Base-by-base conservation (phyloP, 2,329 filamentous ascomycete species). In the Stenocarpella maydis region DNA sequence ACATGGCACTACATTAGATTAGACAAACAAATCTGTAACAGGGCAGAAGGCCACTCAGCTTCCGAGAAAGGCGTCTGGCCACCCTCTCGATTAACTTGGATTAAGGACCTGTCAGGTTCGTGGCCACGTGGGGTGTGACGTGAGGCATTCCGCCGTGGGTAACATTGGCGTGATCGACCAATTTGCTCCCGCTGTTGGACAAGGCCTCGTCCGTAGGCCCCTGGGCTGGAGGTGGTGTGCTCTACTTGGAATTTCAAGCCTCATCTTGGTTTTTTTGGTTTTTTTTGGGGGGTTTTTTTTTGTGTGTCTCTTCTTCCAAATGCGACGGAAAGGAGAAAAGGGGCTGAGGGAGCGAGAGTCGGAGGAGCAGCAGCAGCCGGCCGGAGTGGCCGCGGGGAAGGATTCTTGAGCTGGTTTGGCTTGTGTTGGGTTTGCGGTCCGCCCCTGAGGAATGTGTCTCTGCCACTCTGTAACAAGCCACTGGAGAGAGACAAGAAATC, bases 401-500 rank as follows among this genome's bases (percentile, higher is more conserved):
- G 58, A 43, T 37, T 63, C 49, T 10, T 37, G 8, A 37, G 41
- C 31, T 24, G 58, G 58, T 21, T 61, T 9, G 53, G 6, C 6
- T 37, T 37, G 34, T 10, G 34, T 12, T 37, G 34, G 6, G 34
- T 28, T 39, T 34, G 31, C 31, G 54, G 24, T 12, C 54, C 4
- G 4, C 34, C 41, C 58, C 15, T 63, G 52, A 63, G 58, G 58
- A 63, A 63, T 63, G 58, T 63, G 58, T 63, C 58, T 63, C 43
- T 49, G 58, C 28, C 58, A 63, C 58, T 63, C 58, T 63, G 58
- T 63, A 34, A 63, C 58, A 63, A 61, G 58, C 58, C 58, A 63
- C 58, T 37, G 58, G 58, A 34, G 58, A 34, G 58, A 61, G 58
- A 61, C 41, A 37, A 37, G 34, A 8, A 43, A 61, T 61, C 58